phyloP scores from a whole-genome alignment of 1,139 yeast species.

The Geotrichum citri-aurantii region DNA sequence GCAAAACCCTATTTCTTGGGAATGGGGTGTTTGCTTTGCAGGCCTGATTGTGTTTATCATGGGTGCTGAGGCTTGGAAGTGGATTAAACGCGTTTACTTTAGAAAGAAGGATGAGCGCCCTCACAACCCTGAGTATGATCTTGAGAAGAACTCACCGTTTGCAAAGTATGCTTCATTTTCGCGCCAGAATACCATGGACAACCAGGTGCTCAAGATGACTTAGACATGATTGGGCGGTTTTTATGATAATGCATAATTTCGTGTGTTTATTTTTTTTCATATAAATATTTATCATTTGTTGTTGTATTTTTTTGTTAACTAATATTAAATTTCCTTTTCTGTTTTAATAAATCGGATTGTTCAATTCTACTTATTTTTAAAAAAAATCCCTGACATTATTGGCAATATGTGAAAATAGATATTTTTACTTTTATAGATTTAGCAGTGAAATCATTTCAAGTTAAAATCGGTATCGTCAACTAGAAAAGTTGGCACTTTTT shows the following conservation, averaged over 20 bases:
- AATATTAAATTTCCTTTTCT: background rate
- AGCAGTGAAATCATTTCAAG: too few species aligned
- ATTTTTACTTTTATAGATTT: too few species aligned
- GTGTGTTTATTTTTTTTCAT: background rate
- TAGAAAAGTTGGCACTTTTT: too few species aligned
- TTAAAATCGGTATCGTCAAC: too few species aligned
- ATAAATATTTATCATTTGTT: background rate
- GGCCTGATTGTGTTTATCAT: slow-evolving; percentile 54
- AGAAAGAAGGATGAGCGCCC: slow-evolving; percentile 37
- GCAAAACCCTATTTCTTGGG: slow-evolving; percentile 69
- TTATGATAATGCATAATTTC: background rate
- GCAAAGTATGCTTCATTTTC: slow-evolving; percentile 56
- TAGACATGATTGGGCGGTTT: background rate
- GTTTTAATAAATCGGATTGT: background rate
- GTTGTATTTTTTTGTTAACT: background rate
- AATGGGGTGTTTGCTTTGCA: slow-evolving; percentile 77
- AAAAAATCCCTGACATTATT: background rate
- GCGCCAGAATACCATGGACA: slow-evolving; percentile 40
- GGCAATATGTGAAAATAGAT: too few species aligned
- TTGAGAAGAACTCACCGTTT: slow-evolving; percentile 60
- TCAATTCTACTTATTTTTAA: background rate
- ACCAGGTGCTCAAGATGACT: slow-evolving; percentile 2
- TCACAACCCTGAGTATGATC: slow-evolving; percentile 56
- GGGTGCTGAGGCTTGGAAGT: slow-evolving; percentile 65
- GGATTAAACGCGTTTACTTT: slow-evolving; percentile 53